Conservation (phyloP, 2,329 filamentous ascomycete genomes). For the Aspergillus fructus region DNA sequence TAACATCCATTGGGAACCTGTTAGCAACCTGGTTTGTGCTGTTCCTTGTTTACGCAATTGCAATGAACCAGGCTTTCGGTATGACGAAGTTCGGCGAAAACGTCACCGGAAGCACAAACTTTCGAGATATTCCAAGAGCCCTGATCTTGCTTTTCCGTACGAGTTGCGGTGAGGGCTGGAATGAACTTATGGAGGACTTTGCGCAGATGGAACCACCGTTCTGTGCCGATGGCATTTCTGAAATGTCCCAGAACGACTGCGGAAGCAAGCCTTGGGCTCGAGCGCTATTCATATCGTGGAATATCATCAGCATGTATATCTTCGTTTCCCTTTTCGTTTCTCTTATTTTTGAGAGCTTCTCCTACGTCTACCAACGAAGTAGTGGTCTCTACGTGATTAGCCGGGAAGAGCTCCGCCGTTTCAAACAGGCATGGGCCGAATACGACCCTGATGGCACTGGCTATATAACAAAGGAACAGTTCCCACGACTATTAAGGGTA, state of each 20-base stretch:
- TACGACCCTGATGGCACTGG: conserved; percentile 90
- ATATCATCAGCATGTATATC: conserved; percentile 99
- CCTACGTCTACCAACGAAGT: conserved; percentile 96
- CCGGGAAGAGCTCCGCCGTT: conserved; percentile 88
- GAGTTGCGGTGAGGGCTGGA: conserved; percentile 96
- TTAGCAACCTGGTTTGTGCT: conserved; percentile 96
- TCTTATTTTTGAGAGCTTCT: conserved; percentile 98
- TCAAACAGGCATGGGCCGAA: conserved; percentile 97
- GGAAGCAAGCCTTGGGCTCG: conserved; percentile 87
- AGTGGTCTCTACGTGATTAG: conserved; percentile 89
- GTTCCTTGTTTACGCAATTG: conserved; percentile 94
- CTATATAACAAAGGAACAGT: conserved; percentile 84
- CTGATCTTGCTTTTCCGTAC: conserved; percentile 90
- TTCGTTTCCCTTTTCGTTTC: conserved; percentile 98
- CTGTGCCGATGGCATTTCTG: conserved; percentile 62
- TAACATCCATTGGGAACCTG: conserved; percentile 86
- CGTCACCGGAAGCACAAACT: conserved; percentile 80
- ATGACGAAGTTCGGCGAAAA: conserved; percentile 79
- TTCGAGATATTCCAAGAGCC: conserved; percentile 89
- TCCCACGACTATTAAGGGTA: conserved; percentile 81
- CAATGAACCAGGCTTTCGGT: conserved; percentile 92
- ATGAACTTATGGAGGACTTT: conserved; percentile 93
- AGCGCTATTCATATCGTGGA: conserved; percentile 91
- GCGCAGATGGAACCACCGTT: conserved; percentile 75
- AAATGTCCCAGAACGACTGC: conserved; percentile 87